Conservation (phyloP, 192 early-diverging fungal species). For the Linnemannia hyalina region DNA sequence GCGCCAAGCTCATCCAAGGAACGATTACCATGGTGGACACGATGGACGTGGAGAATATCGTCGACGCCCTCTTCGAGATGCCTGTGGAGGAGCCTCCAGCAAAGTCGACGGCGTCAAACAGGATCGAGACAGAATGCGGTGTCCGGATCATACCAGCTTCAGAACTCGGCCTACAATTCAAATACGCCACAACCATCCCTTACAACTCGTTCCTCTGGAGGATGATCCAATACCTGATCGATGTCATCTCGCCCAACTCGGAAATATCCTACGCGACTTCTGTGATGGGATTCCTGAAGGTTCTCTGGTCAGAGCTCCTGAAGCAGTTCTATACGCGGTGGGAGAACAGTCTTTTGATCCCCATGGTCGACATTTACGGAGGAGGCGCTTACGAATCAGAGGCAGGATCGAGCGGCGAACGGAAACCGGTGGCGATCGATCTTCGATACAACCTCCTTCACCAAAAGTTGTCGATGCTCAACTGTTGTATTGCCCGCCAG, state of each 20-base stretch:
- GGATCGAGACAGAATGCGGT: not conserved
- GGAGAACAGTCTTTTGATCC: slow-evolving; percentile 70
- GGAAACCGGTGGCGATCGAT: slow-evolving; percentile 66
- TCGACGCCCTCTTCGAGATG: slow-evolving; percentile 56
- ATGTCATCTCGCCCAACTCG: slow-evolving; percentile 58
- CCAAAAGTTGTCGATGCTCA: slow-evolving; percentile 87
- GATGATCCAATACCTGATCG: slow-evolving; percentile 59
- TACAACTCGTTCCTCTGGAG: slow-evolving; percentile 70
- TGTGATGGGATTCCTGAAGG: slow-evolving; percentile 75
- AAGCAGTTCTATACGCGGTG: slow-evolving; percentile 72
- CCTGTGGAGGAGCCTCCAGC: slow-evolving; percentile 7
- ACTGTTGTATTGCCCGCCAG: slow-evolving; percentile 77
- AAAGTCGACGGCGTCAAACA: not conserved
- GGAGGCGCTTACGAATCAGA: not conserved
- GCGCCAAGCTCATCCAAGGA: slow-evolving; percentile 34
- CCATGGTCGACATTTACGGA: slow-evolving; percentile 60
- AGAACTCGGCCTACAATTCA: slow-evolving; percentile 58
- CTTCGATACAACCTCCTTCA: slow-evolving; percentile 74
- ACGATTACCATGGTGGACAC: slow-evolving; percentile 55
- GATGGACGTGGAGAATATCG: slow-evolving; percentile 62
- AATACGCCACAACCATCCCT: slow-evolving; percentile 59
- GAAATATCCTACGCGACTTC: slow-evolving; percentile 61
- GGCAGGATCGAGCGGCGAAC: not conserved
- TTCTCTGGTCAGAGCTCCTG: slow-evolving; percentile 76
- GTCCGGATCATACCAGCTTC: slow-evolving; percentile 50